Evolutionary conservation across 208 protist genomes (phyloP), one percentile per base, ranked within the genome.

Genomic region (Leishmania major): DNA sequence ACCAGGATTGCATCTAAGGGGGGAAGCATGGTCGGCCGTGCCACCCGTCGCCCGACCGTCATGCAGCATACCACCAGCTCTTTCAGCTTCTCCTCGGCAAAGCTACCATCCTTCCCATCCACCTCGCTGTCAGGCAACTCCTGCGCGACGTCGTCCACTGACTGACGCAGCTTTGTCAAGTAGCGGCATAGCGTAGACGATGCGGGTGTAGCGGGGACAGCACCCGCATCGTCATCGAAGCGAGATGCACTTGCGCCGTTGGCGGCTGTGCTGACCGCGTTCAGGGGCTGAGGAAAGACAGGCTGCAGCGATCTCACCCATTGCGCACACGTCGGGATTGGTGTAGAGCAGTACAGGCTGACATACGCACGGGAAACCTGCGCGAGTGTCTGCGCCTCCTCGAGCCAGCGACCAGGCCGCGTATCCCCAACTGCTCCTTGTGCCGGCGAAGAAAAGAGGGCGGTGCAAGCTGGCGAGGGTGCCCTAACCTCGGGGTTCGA

Each of bases 11-110:
- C 79, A 6, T 82, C 79, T 45, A 59, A 47, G 60, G 79, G 47
- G 10, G 73, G 71, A 0, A 77, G 57, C 66, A 64, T 43, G 74
- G 82, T 35, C 72, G 75, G 49, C 49, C 88, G 83, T 28, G 78
- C 57, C 22, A 66, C 67, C 72, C 74, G 80, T 13, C 90, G 75
- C 31, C 87, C 88, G 13, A 85, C 74, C 15, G 69, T 35, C 57
- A 91, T 40, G 84, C 90, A 95, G 37, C 85, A 84, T 45, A 72
- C 72, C 67, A 91, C 25, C 69, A 94, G 78, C 62, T 89, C 78
- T 64, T 87, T 91, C 53, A 96, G 80, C 67, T 88, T 66, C 47
- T 79, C 77, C 70, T 93, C 90, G 25, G 87, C 90, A 77, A 90
- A 90, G 6, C 83, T 84, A 53, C 93, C 91, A 85, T 94, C 89